These are phyloP conservation scores for Dothideomycetes sp. DNA, from an alignment of 2,329 filamentous ascomycete species.

Conservation along the genomic window DNA sequence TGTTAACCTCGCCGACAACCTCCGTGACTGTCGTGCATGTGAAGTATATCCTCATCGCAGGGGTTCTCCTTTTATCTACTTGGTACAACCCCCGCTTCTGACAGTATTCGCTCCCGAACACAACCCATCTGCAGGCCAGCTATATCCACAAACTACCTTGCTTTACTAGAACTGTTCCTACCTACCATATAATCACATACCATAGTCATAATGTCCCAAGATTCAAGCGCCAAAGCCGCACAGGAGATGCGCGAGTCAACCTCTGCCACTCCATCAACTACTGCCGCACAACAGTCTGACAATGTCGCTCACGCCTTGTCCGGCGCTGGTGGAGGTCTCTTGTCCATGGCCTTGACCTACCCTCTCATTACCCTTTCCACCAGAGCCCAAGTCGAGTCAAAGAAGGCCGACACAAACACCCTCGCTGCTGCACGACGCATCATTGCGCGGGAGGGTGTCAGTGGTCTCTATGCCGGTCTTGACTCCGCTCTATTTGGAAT, in stretches of 20 bases:
- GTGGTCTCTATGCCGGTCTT: conserved; percentile 83
- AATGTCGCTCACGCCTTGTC: conserved; percentile 94
- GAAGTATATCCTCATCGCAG: too few species aligned
- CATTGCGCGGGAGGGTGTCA: conserved; percentile 79
- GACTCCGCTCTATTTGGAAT: conserved; percentile 95
- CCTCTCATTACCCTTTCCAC: conserved; percentile 96
- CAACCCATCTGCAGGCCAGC: too few species aligned
- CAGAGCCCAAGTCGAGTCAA: conserved; percentile 93
- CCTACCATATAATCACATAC: too few species aligned
- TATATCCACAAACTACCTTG: too few species aligned
- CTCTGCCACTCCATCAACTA: conserved; percentile 31
- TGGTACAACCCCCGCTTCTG: too few species aligned
- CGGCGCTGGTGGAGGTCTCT: conserved; percentile 81
- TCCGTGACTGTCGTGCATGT: too few species aligned
- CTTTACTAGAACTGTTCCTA: too few species aligned
- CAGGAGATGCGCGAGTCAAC: conserved; percentile 15
- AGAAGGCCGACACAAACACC: conserved; percentile 76
- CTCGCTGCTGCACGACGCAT: conserved; percentile 75
- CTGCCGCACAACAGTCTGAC: conserved; percentile 74
- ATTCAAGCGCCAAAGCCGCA: conserved; percentile 20
- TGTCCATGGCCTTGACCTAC: conserved; percentile 97
- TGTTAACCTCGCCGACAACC: too few species aligned
- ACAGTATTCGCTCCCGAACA: too few species aligned
- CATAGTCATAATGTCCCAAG: conserved; percentile 36
- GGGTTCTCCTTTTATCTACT: too few species aligned